Conservation (phyloP, 176 grass and related monocot genomes). For the Typha latifolia region DNA sequence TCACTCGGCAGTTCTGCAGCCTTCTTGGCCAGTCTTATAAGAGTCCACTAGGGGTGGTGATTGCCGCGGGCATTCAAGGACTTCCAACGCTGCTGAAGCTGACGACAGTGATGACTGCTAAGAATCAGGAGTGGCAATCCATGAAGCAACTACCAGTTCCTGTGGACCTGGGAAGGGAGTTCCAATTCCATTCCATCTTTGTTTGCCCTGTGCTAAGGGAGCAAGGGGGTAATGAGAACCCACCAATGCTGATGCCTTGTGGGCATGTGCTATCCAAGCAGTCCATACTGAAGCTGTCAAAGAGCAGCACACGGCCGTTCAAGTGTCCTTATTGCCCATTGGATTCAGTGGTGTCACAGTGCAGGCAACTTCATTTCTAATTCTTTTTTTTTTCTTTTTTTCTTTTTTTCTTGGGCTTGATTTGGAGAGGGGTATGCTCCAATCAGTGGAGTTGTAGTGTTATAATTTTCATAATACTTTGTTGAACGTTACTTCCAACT, state of each 20-base stretch:
- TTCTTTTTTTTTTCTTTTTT: no score
- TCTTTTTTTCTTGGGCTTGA: no score
- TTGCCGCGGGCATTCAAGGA: constrained; percentile 23
- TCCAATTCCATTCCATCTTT: constrained; percentile 36
- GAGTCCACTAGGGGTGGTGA: constrained; percentile 14
- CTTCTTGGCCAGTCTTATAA: constrained; percentile 20
- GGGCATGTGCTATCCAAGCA: constrained; percentile 38
- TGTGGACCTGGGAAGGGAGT: constrained; percentile 23
- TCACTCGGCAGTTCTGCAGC: constrained; percentile 30
- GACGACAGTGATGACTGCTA: constrained; percentile 12
- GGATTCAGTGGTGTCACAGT: constrained; percentile 16
- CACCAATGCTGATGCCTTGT: constrained; percentile 38
- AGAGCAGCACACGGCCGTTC: constrained; percentile 26
- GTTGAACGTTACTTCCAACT: no score
- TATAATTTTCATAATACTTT: no score
- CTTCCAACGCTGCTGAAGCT: constrained; percentile 36
- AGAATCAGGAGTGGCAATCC: constrained; percentile 25
- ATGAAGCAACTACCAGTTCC: constrained; percentile 40
- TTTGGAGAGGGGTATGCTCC: no score
- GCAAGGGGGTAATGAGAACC: constrained; percentile 32
- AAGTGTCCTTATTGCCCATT: constrained; percentile 31
- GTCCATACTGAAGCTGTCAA: constrained; percentile 26
- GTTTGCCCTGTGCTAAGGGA: constrained; percentile 38
- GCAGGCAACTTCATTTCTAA: constrained; percentile 34
- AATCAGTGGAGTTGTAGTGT: no score